phyloP scores from a whole-genome alignment of 2,329 filamentous ascomycete species.

The Clarireedia homoeocarpa region DNA sequence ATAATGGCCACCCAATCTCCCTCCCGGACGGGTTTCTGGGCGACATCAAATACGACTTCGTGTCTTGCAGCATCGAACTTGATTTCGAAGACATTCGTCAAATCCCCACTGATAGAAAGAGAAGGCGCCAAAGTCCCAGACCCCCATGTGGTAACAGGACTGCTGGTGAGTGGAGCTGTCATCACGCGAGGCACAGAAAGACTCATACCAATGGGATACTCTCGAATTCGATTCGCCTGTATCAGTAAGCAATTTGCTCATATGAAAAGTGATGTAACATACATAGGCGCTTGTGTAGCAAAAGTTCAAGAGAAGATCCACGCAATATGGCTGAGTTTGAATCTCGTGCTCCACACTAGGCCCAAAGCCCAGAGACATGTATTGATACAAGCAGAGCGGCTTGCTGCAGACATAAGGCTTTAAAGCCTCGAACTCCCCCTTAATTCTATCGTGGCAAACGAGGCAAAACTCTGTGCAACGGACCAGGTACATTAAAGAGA shows the following conservation, averaged over 20 bases:
- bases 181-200: slow-evolving; percentile 22
- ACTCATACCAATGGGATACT: slow-evolving; percentile 30
- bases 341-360: slow-evolving; percentile 83
- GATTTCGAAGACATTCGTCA: slow-evolving; percentile 13
- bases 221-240: slow-evolving; percentile 19
- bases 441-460: slow-evolving; percentile 67
- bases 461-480: slow-evolving; percentile 83
- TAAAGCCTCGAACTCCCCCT: slow-evolving; percentile 57
- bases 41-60: background rate
- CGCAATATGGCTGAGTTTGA: slow-evolving; percentile 66
- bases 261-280: slow-evolving; percentile 7
- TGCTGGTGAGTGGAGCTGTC: background rate
- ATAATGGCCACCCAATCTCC: slow-evolving; percentile 26
- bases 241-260: background rate
- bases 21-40: slow-evolving; percentile 15
- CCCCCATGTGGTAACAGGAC: background rate
- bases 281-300: slow-evolving; percentile 50
- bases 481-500: slow-evolving; percentile 66
- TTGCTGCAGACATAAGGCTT: slow-evolving; percentile 75
- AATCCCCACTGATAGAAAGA: background rate
- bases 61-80: slow-evolving; percentile 14
- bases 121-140: background rate
- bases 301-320: slow-evolving; percentile 78
- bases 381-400: slow-evolving; percentile 75
- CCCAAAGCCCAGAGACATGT: slow-evolving; percentile 78